A percentile compares a stretch with the other conserved stretches of the same genome.
phyloP scores from a whole-genome alignment of 306 rosid species.

The Biancaea sappan region DNA sequence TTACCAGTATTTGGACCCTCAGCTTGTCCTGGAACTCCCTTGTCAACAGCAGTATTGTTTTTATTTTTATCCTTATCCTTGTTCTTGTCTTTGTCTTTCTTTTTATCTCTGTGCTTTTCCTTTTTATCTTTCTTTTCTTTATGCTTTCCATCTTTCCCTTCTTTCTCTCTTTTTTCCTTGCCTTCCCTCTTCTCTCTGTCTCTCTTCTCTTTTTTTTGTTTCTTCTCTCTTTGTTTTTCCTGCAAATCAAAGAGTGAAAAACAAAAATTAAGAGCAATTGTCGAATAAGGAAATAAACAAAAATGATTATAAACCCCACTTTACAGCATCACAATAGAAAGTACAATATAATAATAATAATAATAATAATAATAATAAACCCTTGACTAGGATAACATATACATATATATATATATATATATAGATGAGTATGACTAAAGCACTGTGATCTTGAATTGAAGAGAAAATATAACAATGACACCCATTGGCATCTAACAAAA shows the following conservation, averaged over 20 bases:
- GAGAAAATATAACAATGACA: conserved; percentile 6
- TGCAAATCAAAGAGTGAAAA: conserved; percentile 32
- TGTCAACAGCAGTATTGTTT: conserved; percentile 47
- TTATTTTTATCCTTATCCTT: conserved; percentile 54
- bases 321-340: background rate
- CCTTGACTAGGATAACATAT: background rate
- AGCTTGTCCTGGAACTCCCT: conserved; percentile 44
- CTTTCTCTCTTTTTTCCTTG: conserved; percentile 67
- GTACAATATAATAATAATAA: too few species aligned
- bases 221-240: conserved; percentile 74
- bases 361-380: too few species aligned
- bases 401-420: too few species aligned
- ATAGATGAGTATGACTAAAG: background rate
- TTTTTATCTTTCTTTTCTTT: conserved; percentile 72
- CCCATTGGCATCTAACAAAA: background rate
- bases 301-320: conserved; percentile 11
- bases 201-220: conserved; percentile 65
- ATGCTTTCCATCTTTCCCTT: conserved; percentile 65
- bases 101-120: conserved; percentile 59
- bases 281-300: background rate
- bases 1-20: conserved; percentile 43
- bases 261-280: background rate
- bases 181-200: conserved; percentile 65
- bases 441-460: background rate
- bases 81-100: conserved; percentile 68